Evolutionary conservation across 2,329 filamentous ascomycete genomes (phyloP).

Genomic region (Taxawa tesnikishii): DNA sequence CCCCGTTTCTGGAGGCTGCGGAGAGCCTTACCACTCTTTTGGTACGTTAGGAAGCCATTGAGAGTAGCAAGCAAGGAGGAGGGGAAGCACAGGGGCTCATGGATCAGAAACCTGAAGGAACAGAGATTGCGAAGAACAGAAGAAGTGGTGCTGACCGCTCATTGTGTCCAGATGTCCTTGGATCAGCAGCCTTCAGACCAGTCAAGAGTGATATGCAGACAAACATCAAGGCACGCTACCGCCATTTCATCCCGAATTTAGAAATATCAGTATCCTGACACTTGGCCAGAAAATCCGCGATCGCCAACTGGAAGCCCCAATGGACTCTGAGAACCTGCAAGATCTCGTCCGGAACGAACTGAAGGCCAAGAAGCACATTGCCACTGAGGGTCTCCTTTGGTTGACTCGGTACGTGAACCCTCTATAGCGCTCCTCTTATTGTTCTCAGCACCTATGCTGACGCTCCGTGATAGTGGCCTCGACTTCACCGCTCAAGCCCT

Average conservation of each 20-base stretch:
- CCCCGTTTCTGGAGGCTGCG: conserved; percentile 80
- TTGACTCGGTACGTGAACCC: conserved; percentile 69
- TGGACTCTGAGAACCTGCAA: conserved; percentile 74
- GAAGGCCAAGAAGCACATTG: conserved; percentile 76
- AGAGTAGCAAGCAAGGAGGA: too few species aligned
- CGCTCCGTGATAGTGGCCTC: conserved; percentile 51
- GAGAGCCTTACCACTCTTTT: conserved; percentile 82
- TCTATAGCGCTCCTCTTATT: too few species aligned
- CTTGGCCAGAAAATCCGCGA: conserved; percentile 68
- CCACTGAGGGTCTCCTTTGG: conserved; percentile 86
- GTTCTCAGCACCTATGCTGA: too few species aligned
- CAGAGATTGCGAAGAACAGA: not conserved
- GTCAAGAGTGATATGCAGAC: conserved; percentile 86
- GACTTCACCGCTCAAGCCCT: conserved; percentile 87
- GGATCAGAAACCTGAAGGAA: too few species aligned
- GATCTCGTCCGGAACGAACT: conserved; percentile 76
- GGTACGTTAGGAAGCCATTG: conserved; percentile 41
- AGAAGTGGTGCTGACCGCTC: not conserved
- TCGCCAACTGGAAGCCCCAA: conserved; percentile 64
- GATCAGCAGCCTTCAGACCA: conserved; percentile 65
- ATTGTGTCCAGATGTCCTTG: conserved; percentile 39
- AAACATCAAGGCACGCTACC: conserved; percentile 65
- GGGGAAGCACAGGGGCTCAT: too few species aligned
- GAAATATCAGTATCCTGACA: not conserved
- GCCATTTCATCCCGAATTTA: not conserved